Percentiles rank a stretch among this genome's conserved stretches.
Evolutionary conservation across 2,329 filamentous ascomycete genomes (phyloP).

Genomic region (Furcasterigmium furcatum): DNA sequence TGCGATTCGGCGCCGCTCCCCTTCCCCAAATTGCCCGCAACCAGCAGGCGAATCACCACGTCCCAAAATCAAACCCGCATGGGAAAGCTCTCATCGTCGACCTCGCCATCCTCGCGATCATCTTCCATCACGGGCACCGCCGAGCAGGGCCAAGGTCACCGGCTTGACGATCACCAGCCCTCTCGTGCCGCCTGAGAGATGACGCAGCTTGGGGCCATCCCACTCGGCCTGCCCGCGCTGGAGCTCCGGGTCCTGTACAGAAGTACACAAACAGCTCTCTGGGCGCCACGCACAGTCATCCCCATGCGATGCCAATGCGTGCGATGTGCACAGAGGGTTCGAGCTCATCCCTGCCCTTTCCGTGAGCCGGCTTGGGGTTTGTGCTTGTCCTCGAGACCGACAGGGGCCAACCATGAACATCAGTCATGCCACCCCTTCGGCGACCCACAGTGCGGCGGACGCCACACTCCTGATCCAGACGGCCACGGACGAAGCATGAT

Average conservation of each 20-base stretch:
- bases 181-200: too few species aligned
- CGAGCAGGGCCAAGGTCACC: too few species aligned
- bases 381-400: not conserved
- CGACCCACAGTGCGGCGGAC: not conserved
- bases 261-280: too few species aligned
- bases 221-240: too few species aligned
- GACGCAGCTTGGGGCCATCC: too few species aligned
- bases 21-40: constrained; percentile 50
- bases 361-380: not conserved
- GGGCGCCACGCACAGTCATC: too few species aligned
- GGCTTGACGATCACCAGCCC: too few species aligned
- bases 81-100: not conserved
- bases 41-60: not conserved
- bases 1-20: constrained; percentile 75
- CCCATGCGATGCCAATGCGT: not conserved
- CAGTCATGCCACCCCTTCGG: not conserved
- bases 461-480: not conserved
- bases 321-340: not conserved
- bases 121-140: too few species aligned
- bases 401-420: not conserved
- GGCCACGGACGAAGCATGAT: not conserved
- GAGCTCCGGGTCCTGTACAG: too few species aligned
- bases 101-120: not conserved
- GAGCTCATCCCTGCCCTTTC: not conserved
- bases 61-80: not conserved